These are phyloP conservation scores for Salix dunnii DNA, from an alignment of 345 rosid genomes.

Conservation along the genomic window DNA sequence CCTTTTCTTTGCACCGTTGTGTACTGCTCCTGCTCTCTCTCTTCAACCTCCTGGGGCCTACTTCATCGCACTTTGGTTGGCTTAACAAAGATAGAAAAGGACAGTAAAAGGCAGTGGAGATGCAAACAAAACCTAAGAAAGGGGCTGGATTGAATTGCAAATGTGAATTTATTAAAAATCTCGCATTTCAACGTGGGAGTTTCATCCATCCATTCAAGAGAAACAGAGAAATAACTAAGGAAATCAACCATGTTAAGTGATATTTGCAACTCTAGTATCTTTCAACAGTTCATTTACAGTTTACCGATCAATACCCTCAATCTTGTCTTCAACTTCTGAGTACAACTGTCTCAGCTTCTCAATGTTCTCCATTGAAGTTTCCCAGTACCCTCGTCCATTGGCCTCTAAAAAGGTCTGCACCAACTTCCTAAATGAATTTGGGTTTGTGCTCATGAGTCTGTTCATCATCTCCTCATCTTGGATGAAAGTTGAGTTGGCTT, in stretches of 20 bases:
- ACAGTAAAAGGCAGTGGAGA: background rate
- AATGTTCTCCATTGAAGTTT: slow-evolving; percentile 69
- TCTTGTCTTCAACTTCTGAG: slow-evolving; percentile 94
- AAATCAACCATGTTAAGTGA: slow-evolving; percentile 20
- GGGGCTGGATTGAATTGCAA: slow-evolving; percentile 1
- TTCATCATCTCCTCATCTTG: slow-evolving; percentile 91
- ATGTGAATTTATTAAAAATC: slow-evolving; percentile 10
- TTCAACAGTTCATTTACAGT: background rate
- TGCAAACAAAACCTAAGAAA: background rate
- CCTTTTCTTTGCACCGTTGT: background rate
- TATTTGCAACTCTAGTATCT: slow-evolving; percentile 7
- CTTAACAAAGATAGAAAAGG: background rate
- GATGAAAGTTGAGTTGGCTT: slow-evolving; percentile 90
- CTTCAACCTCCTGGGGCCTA: background rate
- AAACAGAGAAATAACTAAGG: slow-evolving; percentile 3
- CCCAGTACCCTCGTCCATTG: slow-evolving; percentile 98
- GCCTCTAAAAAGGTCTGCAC: slow-evolving; percentile 97
- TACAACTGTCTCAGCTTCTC: slow-evolving; percentile 86
- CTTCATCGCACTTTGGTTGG: background rate
- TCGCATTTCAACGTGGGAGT: slow-evolving; percentile 19
- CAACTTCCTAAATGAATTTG: slow-evolving; percentile 88
- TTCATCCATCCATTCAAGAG: slow-evolving; percentile 14
- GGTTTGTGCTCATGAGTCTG: slow-evolving; percentile 81
- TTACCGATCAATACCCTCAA: slow-evolving; percentile 89
- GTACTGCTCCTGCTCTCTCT: background rate